Conservation (phyloP, 2,329 filamentous ascomycete species). For the Fusarium piperis region DNA sequence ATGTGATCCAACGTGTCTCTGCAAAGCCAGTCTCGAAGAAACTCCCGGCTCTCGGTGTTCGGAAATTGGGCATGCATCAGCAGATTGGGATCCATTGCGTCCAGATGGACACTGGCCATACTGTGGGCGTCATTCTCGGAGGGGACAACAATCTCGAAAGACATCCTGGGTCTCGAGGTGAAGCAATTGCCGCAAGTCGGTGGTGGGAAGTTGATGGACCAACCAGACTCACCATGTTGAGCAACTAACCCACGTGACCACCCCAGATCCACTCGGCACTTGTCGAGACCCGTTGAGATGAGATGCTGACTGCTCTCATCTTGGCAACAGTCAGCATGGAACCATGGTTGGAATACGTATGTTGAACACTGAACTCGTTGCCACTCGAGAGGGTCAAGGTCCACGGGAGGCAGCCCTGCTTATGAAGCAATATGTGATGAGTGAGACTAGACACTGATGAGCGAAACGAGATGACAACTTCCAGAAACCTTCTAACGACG, state of each 20-base stretch:
- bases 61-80: slow-evolving; percentile 55
- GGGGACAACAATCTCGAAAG: slow-evolving; percentile 41
- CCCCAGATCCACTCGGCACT: neutral
- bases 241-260: slow-evolving; percentile 25
- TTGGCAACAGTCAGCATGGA: neutral
- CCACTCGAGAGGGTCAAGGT: neutral
- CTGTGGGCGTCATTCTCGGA: slow-evolving; percentile 37
- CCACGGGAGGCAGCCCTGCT: neutral
- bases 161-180: slow-evolving; percentile 31
- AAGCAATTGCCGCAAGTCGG: slow-evolving; percentile 1
- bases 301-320: neutral
- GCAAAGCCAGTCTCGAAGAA: slow-evolving; percentile 45
- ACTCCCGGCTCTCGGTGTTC: slow-evolving; percentile 41
- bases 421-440: neutral
- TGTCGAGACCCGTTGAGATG: neutral
- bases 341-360: neutral
- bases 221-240: slow-evolving; percentile 9
- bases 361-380: neutral
- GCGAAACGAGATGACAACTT: neutral
- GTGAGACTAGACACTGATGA: neutral
- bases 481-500: neutral
- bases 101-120: slow-evolving; percentile 48
- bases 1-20: slow-evolving; percentile 46
- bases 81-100: slow-evolving; percentile 52
- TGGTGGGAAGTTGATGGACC: neutral